A percentile compares a stretch with the other conserved stretches of the same genome.
These are phyloP conservation scores for Candida hungchunana DNA, from an alignment of 805 yeast genomes.

Conservation along the genomic window DNA sequence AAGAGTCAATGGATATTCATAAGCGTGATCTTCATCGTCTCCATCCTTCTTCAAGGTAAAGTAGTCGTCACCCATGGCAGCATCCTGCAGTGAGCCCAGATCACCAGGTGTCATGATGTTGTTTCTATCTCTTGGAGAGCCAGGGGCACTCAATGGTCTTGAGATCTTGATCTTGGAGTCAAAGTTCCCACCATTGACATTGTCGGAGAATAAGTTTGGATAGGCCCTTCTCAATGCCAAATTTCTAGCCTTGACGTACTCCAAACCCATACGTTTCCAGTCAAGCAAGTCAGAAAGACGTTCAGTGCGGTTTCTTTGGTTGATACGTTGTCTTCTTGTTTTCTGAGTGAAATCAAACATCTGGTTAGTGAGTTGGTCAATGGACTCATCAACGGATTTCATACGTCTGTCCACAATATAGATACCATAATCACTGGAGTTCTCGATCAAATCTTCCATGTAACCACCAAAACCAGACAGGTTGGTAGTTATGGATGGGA, in stretches of 20 bases:
- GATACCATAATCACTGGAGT: slow-evolving; percentile 92
- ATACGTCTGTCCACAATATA: slow-evolving; percentile 93
- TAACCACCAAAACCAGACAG: slow-evolving; percentile 96
- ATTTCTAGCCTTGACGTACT: slow-evolving; percentile 91
- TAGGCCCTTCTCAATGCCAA: slow-evolving; percentile 90
- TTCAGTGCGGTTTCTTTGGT: slow-evolving; percentile 96
- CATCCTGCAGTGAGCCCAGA: slow-evolving; percentile 92
- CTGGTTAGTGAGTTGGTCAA: slow-evolving; percentile 81
- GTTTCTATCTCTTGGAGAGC: slow-evolving; percentile 78
- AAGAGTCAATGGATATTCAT: slow-evolving; percentile 42
- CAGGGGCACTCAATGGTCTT: slow-evolving; percentile 94
- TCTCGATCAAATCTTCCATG: slow-evolving; percentile 96
- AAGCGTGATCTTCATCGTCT: slow-evolving; percentile 39
- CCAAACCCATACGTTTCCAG: slow-evolving; percentile 98
- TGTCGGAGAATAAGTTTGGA: slow-evolving; percentile 66
- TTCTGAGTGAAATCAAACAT: slow-evolving; percentile 87
- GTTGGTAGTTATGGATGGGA: slow-evolving; percentile 95
- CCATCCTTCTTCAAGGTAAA: slow-evolving; percentile 44
- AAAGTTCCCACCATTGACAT: slow-evolving; percentile 27
- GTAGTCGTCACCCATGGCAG: slow-evolving; percentile 78
- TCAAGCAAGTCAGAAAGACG: slow-evolving; percentile 87
- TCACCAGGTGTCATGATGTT: slow-evolving; percentile 97
- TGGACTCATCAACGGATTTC: slow-evolving; percentile 89
- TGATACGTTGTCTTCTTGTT: slow-evolving; percentile 94
- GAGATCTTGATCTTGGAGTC: slow-evolving; percentile 63